These are phyloP conservation scores for Saccharum hybrid DNA, from an alignment of 202 grass and related monocot species.

Conservation along the genomic window DNA sequence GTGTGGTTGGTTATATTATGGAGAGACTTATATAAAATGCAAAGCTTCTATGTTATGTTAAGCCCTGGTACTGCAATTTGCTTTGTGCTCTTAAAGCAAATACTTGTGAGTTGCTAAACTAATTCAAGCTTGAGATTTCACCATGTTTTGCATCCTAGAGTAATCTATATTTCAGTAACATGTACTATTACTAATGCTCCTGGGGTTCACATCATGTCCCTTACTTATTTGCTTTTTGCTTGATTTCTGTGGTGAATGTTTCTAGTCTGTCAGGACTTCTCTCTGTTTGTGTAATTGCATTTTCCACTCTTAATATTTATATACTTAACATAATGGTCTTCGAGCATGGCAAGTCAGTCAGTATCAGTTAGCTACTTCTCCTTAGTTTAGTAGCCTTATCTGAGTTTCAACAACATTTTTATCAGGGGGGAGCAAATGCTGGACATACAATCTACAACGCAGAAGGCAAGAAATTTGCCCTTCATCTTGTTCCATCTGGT, in stretches of 20 bases:
- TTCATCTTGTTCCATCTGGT: constrained; percentile 88
- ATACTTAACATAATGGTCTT: constrained; percentile 19
- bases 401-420: constrained; percentile 36
- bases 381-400: constrained; percentile 28
- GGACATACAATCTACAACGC: constrained; percentile 87
- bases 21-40: constrained; percentile 11
- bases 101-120: neutral
- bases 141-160: neutral
- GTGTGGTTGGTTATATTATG: neutral
- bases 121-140: neutral
- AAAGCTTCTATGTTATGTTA: constrained; percentile 16
- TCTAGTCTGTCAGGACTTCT: neutral
- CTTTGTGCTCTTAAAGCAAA: neutral
- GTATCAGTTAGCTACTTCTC: neutral
- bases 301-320: neutral
- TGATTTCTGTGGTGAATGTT: constrained; percentile 5
- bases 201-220: neutral
- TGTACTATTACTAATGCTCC: constrained; percentile 5
- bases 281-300: neutral
- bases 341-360: neutral
- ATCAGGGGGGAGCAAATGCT: constrained; percentile 88
- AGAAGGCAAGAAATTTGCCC: constrained; percentile 82
- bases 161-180: constrained; percentile 8
- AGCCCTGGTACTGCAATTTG: neutral
- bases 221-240: constrained; percentile 11